A percentile compares a stretch with the other conserved stretches of the same genome.
Evolutionary conservation across 164 flowering plant species (phyloP).

Genomic region (Euptelea pleiosperma): DNA sequence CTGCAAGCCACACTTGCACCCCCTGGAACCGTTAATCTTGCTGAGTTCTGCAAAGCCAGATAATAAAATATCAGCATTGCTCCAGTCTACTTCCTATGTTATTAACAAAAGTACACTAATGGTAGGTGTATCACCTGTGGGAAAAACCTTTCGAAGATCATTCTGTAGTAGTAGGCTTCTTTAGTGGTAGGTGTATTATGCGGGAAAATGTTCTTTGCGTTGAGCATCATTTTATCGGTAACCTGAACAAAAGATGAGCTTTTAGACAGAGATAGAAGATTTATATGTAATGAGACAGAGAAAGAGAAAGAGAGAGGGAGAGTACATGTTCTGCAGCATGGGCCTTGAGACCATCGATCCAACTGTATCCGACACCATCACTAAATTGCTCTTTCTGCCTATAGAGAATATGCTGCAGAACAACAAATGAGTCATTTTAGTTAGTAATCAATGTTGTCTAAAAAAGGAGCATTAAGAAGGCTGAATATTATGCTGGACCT

Average conservation of each 20-base stretch:
- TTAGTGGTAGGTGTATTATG: conserved; percentile 82
- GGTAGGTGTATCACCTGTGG: conserved; percentile 63
- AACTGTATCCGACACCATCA: conserved; percentile 95
- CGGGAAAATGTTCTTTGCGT: conserved; percentile 68
- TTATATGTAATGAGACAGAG: neutral
- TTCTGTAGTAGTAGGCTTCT: conserved; percentile 90
- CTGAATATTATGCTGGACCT: conserved; percentile 38
- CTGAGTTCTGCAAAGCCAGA: conserved; percentile 66
- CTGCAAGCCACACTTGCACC: conserved; percentile 96
- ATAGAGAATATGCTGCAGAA: conserved; percentile 82
- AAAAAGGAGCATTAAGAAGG: neutral
- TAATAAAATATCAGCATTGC: conserved; percentile 1
- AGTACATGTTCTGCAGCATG: conserved; percentile 79
- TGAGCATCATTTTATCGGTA: conserved; percentile 77
- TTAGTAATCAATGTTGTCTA: conserved; percentile 1
- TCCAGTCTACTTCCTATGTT: neutral
- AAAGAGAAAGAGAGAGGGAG: conserved; percentile 8
- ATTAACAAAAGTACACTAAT: neutral
- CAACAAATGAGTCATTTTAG: conserved; percentile 9
- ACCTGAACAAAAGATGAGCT: conserved; percentile 38
- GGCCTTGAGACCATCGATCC: conserved; percentile 94
- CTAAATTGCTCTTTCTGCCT: conserved; percentile 97
- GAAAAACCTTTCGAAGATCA: conserved; percentile 88
- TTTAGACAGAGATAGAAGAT: conserved; percentile 2
- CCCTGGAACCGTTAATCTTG: conserved; percentile 77